A percentile compares a stretch with the other conserved stretches of the same genome.
These are phyloP conservation scores for Eutypa lata DNA, from an alignment of 2,329 filamentous ascomycete species.

Conservation along the genomic window DNA sequence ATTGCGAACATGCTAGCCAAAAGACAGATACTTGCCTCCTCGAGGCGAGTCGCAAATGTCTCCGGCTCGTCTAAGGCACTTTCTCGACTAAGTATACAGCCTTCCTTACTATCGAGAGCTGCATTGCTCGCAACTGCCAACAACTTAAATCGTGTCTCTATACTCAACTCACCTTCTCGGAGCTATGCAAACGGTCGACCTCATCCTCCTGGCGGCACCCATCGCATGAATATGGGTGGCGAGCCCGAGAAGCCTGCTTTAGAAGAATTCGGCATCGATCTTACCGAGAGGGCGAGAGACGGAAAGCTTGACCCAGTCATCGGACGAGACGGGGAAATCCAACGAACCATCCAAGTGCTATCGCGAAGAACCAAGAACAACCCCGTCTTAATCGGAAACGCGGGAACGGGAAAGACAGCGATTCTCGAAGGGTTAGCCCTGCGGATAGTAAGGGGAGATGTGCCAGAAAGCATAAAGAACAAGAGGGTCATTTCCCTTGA, in stretches of 20 bases:
- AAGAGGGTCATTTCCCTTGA: slow-evolving; percentile 87
- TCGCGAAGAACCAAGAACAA: slow-evolving; percentile 95
- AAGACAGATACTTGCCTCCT: slow-evolving; percentile 33
- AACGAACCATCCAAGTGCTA: slow-evolving; percentile 89
- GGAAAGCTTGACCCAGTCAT: slow-evolving; percentile 97
- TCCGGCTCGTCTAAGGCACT: slow-evolving; percentile 17
- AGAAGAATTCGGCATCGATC: slow-evolving; percentile 86
- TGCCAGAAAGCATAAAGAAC: slow-evolving; percentile 93
- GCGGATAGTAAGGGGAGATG: slow-evolving; percentile 86
- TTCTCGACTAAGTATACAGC: slow-evolving; percentile 17
- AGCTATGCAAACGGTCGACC: slow-evolving; percentile 69
- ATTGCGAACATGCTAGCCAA: slow-evolving; percentile 34
- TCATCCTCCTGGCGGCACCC: slow-evolving; percentile 86
- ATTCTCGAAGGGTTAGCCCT: slow-evolving; percentile 87
- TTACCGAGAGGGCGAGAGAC: slow-evolving; percentile 79
- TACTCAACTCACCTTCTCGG: slow-evolving; percentile 32
- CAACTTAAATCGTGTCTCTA: slow-evolving; percentile 11
- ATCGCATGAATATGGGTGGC: slow-evolving; percentile 84
- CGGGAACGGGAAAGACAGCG: slow-evolving; percentile 91
- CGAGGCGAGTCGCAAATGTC: slow-evolving; percentile 29
- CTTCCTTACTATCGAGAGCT: slow-evolving; percentile 19
- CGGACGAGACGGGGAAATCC: slow-evolving; percentile 85
- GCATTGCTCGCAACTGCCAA: slow-evolving; percentile 17
- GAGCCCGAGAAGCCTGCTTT: slow-evolving; percentile 78
- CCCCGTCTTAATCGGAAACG: slow-evolving; percentile 86